Base-by-base conservation (phyloP, 2,329 filamentous ascomycete genomes). In the Aspergillus luchuensis region DNA sequence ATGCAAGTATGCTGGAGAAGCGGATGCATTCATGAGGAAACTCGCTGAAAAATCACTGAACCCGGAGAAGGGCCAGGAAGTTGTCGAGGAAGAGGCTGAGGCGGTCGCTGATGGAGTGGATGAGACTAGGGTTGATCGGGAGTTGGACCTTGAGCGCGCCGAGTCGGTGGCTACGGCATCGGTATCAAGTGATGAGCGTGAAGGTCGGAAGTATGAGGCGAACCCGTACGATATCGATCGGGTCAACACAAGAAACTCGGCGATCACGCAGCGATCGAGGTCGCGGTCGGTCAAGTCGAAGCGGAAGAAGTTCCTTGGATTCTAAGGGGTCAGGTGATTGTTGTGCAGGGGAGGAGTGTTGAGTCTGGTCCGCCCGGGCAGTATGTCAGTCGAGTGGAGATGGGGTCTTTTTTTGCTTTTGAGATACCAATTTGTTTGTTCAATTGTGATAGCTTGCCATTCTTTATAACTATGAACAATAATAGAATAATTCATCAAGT, bases 1-100 rank as follows among this genome's bases (percentile, higher is more conserved):
- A 57, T 76, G 75, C 65, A 75, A 74, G 62, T 78, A 75, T 58
- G 67, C 74, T 11, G 71, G 69, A 0, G 68, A 74, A 52, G 69
- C 71, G 8, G 68, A 72, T 49, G 64, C 67, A 3, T 73, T 73
- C 17, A 71, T 74, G 69, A 60, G 64, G 11, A 61, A 67, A 33
- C 62, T 75, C 36, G 61, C 64, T 4, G 55, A 62, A 21, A 68
- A 66, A 56, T 57, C 58, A 0, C n/a, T 58, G 1, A 41, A 45
- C 3, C 36, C 15, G 5, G 49, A 19, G 3, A 28, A 38, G 15
- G 15, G 15, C 19, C 36, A 33, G 5, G 38, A 54, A 8, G 21
- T 11, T 54, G 43, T 55, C 13, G 52, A 66, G 25, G 57, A 55
- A 25, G 39, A 57, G 36, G 43, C 38, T 3, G 51, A 51, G 13